Conservation (phyloP, 768 basidiomycete genomes). For the Megacollybia marginata region DNA sequence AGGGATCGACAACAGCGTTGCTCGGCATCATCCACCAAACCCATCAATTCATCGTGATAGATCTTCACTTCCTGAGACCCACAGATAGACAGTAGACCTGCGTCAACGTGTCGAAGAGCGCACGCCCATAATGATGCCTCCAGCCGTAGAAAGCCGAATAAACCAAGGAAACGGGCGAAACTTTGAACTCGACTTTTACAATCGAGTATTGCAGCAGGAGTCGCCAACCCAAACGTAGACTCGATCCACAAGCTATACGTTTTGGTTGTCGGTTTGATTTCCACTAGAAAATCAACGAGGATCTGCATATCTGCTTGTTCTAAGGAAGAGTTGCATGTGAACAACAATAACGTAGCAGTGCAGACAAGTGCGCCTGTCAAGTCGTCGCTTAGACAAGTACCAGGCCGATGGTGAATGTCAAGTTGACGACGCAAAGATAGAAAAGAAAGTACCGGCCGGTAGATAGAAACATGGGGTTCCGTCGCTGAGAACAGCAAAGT, state of each 20-base stretch:
- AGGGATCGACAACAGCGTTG: slow-evolving; percentile 23
- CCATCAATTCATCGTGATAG: slow-evolving; percentile 35
- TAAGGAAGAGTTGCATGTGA: neutral
- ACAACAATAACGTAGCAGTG: neutral
- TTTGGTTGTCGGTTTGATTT: neutral
- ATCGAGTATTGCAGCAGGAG: neutral
- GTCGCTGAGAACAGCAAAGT: neutral
- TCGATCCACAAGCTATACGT: neutral
- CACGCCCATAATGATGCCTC: slow-evolving; percentile 50
- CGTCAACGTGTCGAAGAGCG: slow-evolving; percentile 39
- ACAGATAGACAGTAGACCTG: slow-evolving; percentile 10
- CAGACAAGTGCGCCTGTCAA: neutral
- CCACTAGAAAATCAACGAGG: neutral
- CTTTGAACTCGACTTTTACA: slow-evolving; percentile 1
- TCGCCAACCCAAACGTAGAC: neutral
- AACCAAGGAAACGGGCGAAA: slow-evolving; percentile 19
- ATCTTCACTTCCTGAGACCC: slow-evolving; percentile 18
- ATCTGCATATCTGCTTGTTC: neutral
- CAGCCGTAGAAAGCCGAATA: slow-evolving; percentile 27
- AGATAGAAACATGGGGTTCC: neutral
- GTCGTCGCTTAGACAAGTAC: neutral
- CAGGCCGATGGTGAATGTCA: neutral
- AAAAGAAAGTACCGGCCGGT: neutral
- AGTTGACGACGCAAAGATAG: neutral
- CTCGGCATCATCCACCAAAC: slow-evolving; percentile 45